phyloP scores from a whole-genome alignment of 176 grass and related monocot species.

The Aegilops speltoides region DNA sequence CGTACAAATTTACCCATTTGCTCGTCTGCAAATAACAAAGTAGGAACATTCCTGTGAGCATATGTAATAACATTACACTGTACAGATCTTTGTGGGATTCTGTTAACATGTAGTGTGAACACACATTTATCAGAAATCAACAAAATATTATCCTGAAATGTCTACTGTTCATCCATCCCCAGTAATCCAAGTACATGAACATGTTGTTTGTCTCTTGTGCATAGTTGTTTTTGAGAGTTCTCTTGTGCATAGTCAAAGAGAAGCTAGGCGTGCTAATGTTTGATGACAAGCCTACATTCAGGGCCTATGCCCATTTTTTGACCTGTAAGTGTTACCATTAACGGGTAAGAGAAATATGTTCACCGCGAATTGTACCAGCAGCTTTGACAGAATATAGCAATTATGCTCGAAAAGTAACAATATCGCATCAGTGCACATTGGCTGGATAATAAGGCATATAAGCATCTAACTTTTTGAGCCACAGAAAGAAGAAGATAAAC shows the following conservation, averaged over 20 bases:
- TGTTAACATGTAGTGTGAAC: background rate
- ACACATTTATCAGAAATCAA: slow-evolving; percentile 35
- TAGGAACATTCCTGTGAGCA: background rate
- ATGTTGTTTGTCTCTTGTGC: background rate
- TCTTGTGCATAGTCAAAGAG: background rate
- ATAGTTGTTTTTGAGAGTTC: slow-evolving; percentile 21
- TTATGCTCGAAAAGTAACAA: background rate
- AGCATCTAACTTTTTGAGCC: background rate
- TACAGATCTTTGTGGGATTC: too few relatives aligned
- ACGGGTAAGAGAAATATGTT: background rate
- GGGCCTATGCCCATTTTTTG: background rate
- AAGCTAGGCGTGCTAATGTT: background rate
- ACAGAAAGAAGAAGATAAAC: background rate
- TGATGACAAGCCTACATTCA: slow-evolving; percentile 10
- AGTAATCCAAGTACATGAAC: background rate
- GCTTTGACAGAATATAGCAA: background rate
- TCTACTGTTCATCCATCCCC: background rate
- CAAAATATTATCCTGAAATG: background rate
- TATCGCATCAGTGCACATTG: slow-evolving; percentile 8
- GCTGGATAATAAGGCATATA: background rate
- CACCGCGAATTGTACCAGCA: background rate
- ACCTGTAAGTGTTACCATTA: background rate
- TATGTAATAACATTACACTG: slow-evolving; percentile 15
- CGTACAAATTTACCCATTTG: slow-evolving; percentile 74
- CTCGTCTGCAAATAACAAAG: slow-evolving; percentile 62